Percentiles rank a stretch among this genome's conserved stretches.
These are phyloP conservation scores for Ilyonectria destructans DNA, from an alignment of 2,329 filamentous ascomycete species.

Conservation along the genomic window DNA sequence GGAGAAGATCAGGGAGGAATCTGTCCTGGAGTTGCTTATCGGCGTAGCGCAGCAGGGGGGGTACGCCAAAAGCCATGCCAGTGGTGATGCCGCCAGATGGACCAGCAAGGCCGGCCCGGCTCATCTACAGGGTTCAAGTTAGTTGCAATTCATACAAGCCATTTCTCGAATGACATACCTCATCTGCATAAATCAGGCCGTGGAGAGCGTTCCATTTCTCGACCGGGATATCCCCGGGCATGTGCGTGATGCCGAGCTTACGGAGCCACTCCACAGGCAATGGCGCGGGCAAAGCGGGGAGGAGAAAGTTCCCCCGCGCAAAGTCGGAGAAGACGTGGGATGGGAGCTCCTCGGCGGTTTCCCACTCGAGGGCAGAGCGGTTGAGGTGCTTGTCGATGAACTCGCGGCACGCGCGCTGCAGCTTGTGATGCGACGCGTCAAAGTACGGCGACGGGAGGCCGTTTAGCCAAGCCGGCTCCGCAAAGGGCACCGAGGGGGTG, in stretches of 20 bases:
- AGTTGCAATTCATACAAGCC: not conserved
- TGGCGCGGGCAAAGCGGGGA: slow-evolving; percentile 80
- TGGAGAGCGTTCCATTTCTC: slow-evolving; percentile 85
- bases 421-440: slow-evolving; percentile 74
- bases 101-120: slow-evolving; percentile 75
- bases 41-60: slow-evolving; percentile 81
- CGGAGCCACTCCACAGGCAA: slow-evolving; percentile 79
- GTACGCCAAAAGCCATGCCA: slow-evolving; percentile 81
- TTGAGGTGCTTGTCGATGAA: slow-evolving; percentile 77
- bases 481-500: slow-evolving; percentile 68
- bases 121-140: slow-evolving; percentile 65
- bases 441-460: slow-evolving; percentile 83
- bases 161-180: slow-evolving; percentile 36
- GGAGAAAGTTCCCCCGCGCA: slow-evolving; percentile 76
- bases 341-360: slow-evolving; percentile 75
- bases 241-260: slow-evolving; percentile 75
- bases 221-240: slow-evolving; percentile 77
- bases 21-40: slow-evolving; percentile 73
- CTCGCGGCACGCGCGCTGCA: slow-evolving; percentile 78
- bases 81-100: slow-evolving; percentile 78
- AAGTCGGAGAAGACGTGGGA: slow-evolving; percentile 77
- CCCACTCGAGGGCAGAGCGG: slow-evolving; percentile 79
- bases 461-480: slow-evolving; percentile 80
- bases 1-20: slow-evolving; percentile 79
- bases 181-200: slow-evolving; percentile 79